These are phyloP conservation scores for Suhomyces prunicola DNA, from an alignment of 805 yeast species.

Conservation along the genomic window DNA sequence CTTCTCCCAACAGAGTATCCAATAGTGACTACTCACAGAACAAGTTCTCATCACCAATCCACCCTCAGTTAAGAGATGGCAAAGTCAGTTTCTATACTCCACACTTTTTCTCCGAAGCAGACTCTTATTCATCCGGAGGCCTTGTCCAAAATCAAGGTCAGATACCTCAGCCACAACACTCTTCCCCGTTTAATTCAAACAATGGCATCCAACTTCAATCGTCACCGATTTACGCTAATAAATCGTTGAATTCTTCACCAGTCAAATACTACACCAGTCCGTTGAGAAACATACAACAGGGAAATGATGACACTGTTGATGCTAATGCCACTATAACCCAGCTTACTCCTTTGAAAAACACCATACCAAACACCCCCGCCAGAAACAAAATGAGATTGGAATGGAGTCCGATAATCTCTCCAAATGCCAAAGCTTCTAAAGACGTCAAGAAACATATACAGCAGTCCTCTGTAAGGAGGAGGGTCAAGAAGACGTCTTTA, in stretches of 20 bases:
- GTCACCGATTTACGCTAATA: constrained; percentile 20
- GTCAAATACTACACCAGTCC: constrained; percentile 23
- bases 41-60: constrained; percentile 23
- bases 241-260: constrained; percentile 31
- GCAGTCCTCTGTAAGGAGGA: constrained; percentile 45
- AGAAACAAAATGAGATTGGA: constrained; percentile 33
- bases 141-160: neutral
- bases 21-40: constrained; percentile 2
- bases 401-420: constrained; percentile 46
- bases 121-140: neutral
- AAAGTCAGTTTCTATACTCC: constrained; percentile 33
- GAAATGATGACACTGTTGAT: constrained; percentile 34
- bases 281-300: constrained; percentile 11
- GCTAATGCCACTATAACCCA: constrained; percentile 40
- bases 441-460: constrained; percentile 27
- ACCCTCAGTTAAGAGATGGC: constrained; percentile 16
- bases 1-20: constrained; percentile 25
- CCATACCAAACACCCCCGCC: constrained; percentile 33
- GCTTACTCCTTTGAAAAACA: constrained; percentile 37
- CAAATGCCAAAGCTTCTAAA: constrained; percentile 22
- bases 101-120: constrained; percentile 37
- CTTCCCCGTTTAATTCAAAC: constrained; percentile 3
- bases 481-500: constrained; percentile 58
- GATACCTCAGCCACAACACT: neutral
- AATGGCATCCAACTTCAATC: constrained; percentile 16